These are phyloP conservation scores for Agroathelia rolfsii DNA, from an alignment of 1,284 basidiomycete genomes.

Conservation along the genomic window DNA sequence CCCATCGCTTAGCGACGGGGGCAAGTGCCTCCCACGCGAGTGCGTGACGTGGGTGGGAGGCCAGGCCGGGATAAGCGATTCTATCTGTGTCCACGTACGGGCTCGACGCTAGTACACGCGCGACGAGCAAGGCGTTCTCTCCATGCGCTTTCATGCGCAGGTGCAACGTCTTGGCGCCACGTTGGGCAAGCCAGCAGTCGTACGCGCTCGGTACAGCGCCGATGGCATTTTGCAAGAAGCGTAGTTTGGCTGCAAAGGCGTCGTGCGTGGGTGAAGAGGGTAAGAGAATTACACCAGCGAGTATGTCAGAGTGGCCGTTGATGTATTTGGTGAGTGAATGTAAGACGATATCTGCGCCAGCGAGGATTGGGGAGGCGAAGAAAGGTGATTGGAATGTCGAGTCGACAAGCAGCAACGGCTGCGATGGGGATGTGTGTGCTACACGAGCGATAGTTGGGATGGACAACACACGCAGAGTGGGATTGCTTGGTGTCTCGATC, in stretches of 20 bases:
- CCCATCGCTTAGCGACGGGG: constrained; percentile 60
- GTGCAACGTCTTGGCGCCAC: constrained; percentile 86
- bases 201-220: constrained; percentile 84
- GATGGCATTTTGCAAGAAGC: constrained; percentile 89
- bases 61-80: constrained; percentile 86
- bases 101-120: constrained; percentile 49
- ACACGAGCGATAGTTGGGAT: constrained; percentile 58
- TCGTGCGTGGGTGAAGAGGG: constrained; percentile 48
- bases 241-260: constrained; percentile 42
- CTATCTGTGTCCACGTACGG: constrained; percentile 57
- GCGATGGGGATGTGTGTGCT: constrained; percentile 44
- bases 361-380: constrained; percentile 81
- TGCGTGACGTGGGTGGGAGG: constrained; percentile 46
- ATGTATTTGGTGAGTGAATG: constrained; percentile 88
- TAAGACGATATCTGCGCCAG: constrained; percentile 77
- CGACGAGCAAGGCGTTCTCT: constrained; percentile 71
- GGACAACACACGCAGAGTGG: constrained; percentile 82
- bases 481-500: constrained; percentile 95
- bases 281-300: constrained; percentile 78
- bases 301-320: constrained; percentile 88
- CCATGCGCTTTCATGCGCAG: constrained; percentile 86
- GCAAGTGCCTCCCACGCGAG: constrained; percentile 61
- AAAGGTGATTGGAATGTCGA: constrained; percentile 91
- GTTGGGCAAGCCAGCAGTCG: constrained; percentile 87
- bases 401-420: constrained; percentile 79